Conservation (phyloP, 257 asterid species). For the Rehmannia glutinosa region DNA sequence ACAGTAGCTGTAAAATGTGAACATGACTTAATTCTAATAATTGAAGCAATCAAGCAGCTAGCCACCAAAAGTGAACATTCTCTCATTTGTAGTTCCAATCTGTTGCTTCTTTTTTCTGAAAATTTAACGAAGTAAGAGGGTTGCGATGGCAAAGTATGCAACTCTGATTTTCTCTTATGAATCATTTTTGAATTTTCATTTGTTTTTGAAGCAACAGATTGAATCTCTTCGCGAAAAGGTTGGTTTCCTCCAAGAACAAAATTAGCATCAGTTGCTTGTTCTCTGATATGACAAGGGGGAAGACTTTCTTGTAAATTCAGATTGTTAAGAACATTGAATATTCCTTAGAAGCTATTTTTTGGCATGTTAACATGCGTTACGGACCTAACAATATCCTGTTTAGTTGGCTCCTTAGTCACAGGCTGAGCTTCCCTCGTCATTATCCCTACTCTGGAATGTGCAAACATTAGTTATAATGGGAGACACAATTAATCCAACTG, state of each 20-base stretch:
- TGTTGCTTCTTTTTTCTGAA: too few species aligned
- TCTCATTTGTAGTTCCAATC: too few species aligned
- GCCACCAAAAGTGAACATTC: too few species aligned
- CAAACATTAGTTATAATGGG: not conserved
- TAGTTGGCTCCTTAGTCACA: too few species aligned
- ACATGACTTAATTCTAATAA: too few species aligned
- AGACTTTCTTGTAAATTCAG: not conserved
- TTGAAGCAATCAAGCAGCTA: too few species aligned
- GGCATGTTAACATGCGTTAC: not conserved
- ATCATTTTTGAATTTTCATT: too few species aligned
- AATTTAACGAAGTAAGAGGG: too few species aligned
- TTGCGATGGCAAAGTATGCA: not conserved
- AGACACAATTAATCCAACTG: not conserved
- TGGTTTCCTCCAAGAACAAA: too few species aligned
- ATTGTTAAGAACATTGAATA: not conserved
- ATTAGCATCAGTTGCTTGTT: not conserved
- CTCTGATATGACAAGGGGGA: not conserved
- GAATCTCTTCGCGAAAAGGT: not conserved
- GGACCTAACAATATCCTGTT: too few species aligned
- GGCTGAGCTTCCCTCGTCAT: not conserved
- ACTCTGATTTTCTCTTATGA: not conserved
- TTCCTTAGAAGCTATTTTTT: not conserved
- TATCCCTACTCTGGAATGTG: not conserved
- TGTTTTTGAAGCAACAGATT: not conserved
- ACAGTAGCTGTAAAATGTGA: too few species aligned